phyloP scores from a whole-genome alignment of 441 rosid genomes.

The Corymbia citriodora region DNA sequence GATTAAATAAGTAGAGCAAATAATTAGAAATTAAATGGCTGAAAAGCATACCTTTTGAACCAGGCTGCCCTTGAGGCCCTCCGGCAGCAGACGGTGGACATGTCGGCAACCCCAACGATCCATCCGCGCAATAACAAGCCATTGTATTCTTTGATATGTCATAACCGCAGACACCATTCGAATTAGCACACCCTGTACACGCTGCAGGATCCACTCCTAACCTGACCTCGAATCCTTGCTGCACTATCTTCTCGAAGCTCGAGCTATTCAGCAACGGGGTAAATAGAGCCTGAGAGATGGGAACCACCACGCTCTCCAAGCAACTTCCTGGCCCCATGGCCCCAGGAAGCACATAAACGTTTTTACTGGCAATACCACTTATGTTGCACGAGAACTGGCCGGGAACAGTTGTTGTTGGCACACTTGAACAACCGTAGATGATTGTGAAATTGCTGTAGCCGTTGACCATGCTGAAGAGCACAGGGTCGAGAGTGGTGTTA shows the following conservation, averaged over 20 bases:
- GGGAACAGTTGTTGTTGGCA: not conserved
- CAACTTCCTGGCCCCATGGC: not conserved
- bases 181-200: not conserved
- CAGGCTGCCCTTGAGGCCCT: not conserved
- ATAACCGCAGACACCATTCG: slow-evolving; percentile 1
- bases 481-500: slow-evolving; percentile 1
- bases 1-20: not conserved
- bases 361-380: not conserved
- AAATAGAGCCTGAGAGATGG: not conserved
- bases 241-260: not conserved
- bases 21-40: not conserved
- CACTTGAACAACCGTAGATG: slow-evolving; percentile 12
- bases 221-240: not conserved
- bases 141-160: not conserved
- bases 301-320: not conserved
- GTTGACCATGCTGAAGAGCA: not conserved
- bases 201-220: not conserved
- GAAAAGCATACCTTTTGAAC: not conserved
- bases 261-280: fast-evolving
- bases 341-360: not conserved
- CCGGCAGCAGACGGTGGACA: not conserved
- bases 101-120: not conserved
- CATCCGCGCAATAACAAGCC: not conserved
- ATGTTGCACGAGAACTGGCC: not conserved
- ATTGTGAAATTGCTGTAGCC: slow-evolving; percentile 7